Base-by-base conservation (phyloP, 495 filamentous ascomycete genomes). In the Penicillium riverlandense region DNA sequence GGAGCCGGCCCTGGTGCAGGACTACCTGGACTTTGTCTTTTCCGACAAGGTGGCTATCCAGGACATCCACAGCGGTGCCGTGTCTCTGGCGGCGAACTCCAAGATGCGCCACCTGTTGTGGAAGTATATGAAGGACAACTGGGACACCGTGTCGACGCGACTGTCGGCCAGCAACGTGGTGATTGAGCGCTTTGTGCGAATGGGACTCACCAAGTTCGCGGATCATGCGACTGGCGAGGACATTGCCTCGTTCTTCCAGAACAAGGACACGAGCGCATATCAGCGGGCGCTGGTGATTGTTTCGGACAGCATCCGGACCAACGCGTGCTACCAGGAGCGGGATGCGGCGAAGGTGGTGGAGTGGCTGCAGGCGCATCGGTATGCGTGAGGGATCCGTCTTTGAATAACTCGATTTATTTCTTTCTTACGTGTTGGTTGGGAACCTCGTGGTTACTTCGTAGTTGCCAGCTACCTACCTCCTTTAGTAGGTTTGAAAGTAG, bases 121-220 rank as follows among this genome's bases (percentile, higher is more conserved):
- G 92, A 70, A 83, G 35, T 95, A 85, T 62, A 75, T 95, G 46
- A 85, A 86, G 54, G 71, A 78, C 7, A 78, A 95, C 65, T 98
- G 90, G 86, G 67, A 70, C 8, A 64, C 67, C 34, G 72, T 95
- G 12, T 71, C 77, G 31, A 65, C 72, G 39, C 83, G 80, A 53
- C 71, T 96, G 38, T 79, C 84, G 47, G 71, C 76, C 1, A 96
- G 94, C 65, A 83, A 86, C 47, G 83, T 96, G 28, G 79, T 96
- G 16, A 69, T 95, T 40, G 90, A 96, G 65, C 80, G 90, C 14
- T 92, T 95, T 65, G 58, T 98, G 50, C 81, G 84, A 49, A 72
- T 83, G 51, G 80, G 79, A 14, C 70, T 98, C 47, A 74, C 76
- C 38, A 86, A 85, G 57, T 96, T 95, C 59, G 75, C 84, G 1